A percentile compares a stretch with the other conserved stretches of the same genome.
Evolutionary conservation across 2,329 filamentous ascomycete species (phyloP).

Genomic region (Blumeria hordei): DNA sequence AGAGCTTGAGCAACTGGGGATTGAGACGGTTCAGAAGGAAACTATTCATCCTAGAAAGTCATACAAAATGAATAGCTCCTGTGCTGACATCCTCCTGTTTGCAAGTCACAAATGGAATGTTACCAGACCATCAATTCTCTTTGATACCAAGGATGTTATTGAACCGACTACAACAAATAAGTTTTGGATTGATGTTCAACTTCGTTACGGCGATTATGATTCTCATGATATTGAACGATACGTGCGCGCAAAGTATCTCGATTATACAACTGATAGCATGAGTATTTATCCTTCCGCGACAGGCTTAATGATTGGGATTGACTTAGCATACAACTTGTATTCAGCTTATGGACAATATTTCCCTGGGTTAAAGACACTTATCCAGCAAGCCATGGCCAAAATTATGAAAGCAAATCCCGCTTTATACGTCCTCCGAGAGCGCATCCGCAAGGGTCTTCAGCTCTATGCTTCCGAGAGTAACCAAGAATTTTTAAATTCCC

Average conservation of each 20-base stretch:
- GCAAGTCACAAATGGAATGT: slow-evolving; percentile 99
- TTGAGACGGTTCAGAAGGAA: slow-evolving; percentile 96
- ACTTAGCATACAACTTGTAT: slow-evolving; percentile 94
- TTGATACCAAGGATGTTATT: slow-evolving; percentile 90
- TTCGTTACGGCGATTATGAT: slow-evolving; percentile 94
- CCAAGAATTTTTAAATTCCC: slow-evolving; percentile 96
- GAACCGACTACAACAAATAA: slow-evolving; percentile 92
- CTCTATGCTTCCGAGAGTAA: slow-evolving; percentile 96
- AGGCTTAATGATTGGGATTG: slow-evolving; percentile 91
- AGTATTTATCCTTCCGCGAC: slow-evolving; percentile 96
- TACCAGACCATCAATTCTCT: slow-evolving; percentile 72
- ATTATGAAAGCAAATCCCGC: slow-evolving; percentile 99
- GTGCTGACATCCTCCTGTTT: slow-evolving; percentile 88
- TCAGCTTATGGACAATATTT: slow-evolving; percentile 98
- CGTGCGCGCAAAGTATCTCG: slow-evolving; percentile 88
- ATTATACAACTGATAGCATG: slow-evolving; percentile 97
- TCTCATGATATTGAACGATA: slow-evolving; percentile 98
- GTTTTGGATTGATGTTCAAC: slow-evolving; percentile 95
- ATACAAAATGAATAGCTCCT: slow-evolving; percentile 99
- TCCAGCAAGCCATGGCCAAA: slow-evolving; percentile 98
- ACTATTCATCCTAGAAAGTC: slow-evolving; percentile 97
- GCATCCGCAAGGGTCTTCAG: slow-evolving; percentile 94
- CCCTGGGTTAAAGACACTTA: slow-evolving; percentile 79
- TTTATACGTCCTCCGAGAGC: slow-evolving; percentile 83
- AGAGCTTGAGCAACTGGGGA: slow-evolving; percentile 81